These are phyloP conservation scores for Amanita fuliginea DNA, from an alignment of 768 basidiomycete species.

Conservation along the genomic window DNA sequence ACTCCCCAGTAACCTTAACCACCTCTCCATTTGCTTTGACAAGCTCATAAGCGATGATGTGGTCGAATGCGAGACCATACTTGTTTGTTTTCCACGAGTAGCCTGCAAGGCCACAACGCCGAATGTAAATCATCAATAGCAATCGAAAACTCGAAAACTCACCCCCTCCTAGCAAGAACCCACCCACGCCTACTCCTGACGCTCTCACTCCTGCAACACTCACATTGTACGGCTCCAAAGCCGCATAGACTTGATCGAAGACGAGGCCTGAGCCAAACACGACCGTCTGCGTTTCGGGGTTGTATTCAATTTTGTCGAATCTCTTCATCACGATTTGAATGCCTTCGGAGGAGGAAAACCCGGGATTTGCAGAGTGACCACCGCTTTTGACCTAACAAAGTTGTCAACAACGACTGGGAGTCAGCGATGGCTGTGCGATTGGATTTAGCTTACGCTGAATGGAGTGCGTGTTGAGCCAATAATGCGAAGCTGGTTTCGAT, in stretches of 20 bases:
- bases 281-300: constrained; percentile 18
- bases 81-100: constrained; percentile 35
- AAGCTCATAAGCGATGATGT: constrained; percentile 39
- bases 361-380: constrained; percentile 32
- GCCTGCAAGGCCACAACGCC: constrained; percentile 29
- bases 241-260: constrained; percentile 42
- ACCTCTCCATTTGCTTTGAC: constrained; percentile 45
- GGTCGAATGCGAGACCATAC: constrained; percentile 25
- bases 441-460: constrained; percentile 5
- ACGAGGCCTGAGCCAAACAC: constrained; percentile 22
- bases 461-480: not conserved
- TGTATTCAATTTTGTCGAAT: constrained; percentile 25
- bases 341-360: constrained; percentile 39
- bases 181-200: constrained; percentile 34
- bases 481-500: not conserved
- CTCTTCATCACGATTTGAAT: constrained; percentile 35
- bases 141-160: constrained; percentile 10
- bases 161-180: constrained; percentile 38
- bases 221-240: constrained; percentile 26
- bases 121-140: constrained; percentile 19
- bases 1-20: constrained; percentile 20
- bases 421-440: too few species aligned
- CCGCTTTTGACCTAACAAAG: constrained; percentile 42
- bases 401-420: too few species aligned
- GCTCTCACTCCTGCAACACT: constrained; percentile 39